These are phyloP conservation scores for Clavaria fumosa DNA, from an alignment of 768 basidiomycete species.

Conservation along the genomic window DNA sequence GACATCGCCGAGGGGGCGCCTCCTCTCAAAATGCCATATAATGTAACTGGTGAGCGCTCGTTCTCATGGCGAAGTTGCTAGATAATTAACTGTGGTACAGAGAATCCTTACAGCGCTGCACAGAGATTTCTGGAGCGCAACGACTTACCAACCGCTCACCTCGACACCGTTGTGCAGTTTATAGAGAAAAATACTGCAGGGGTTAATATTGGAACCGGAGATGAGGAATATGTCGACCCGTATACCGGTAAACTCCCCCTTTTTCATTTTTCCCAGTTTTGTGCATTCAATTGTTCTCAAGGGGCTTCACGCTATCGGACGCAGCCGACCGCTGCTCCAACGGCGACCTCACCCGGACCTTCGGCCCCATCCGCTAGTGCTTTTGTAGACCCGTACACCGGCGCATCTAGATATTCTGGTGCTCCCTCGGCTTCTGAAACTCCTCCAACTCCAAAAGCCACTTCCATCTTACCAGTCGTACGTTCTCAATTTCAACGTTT, in stretches of 20 bases:
- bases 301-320: conserved; percentile 54
- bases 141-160: conserved; percentile 66
- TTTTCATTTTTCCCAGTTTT: conserved; percentile 1
- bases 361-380: conserved; percentile 25
- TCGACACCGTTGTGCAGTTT: conserved; percentile 84
- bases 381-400: conserved; percentile 53
- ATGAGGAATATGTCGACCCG: conserved; percentile 63
- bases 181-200: conserved; percentile 86
- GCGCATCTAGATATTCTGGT: conserved; percentile 46
- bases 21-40: conserved; percentile 88
- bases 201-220: conserved; percentile 47
- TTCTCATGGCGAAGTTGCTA: conserved; percentile 1
- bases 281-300: conserved; percentile 13
- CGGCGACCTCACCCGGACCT: conserved; percentile 16
- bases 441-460: conserved; percentile 14
- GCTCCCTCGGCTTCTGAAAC: conserved; percentile 20
- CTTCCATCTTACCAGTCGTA: conserved; percentile 40
- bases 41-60: conserved; percentile 50
- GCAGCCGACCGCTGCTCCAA: conserved; percentile 19
- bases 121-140: conserved; percentile 76
- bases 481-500: conserved; percentile 12
- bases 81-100: conserved; percentile 25
- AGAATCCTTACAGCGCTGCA: conserved; percentile 83
- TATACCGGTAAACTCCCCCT: conserved; percentile 51
- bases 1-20: conserved; percentile 89